phyloP scores from a whole-genome alignment of 2,329 filamentous ascomycete genomes.

The Fusarium proliferatum region DNA sequence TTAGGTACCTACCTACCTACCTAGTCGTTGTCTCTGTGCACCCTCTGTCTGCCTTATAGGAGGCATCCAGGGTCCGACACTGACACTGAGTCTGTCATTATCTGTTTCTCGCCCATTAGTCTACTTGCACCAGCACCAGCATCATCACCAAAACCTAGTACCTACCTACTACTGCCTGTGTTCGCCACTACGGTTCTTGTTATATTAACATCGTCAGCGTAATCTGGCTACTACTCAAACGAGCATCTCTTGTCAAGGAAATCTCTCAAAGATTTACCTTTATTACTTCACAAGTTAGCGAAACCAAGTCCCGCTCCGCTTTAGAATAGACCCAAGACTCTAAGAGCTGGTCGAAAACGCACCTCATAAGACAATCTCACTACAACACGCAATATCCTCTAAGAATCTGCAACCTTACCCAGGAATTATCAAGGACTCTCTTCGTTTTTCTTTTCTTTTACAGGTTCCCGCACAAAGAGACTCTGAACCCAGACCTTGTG shows the following conservation, averaged over 20 bases:
- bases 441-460: not conserved
- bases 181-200: not conserved
- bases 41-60: conserved; percentile 15
- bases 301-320: not conserved
- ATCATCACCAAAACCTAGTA: not conserved
- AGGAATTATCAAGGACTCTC: not conserved
- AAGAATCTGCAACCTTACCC: not conserved
- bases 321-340: not conserved
- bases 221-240: not conserved
- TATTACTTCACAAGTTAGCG: not conserved
- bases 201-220: not conserved
- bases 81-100: not conserved
- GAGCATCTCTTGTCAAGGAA: not conserved
- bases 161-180: not conserved
- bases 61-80: conserved; percentile 22
- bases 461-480: not conserved
- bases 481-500: conserved; percentile 11
- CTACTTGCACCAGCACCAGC: not conserved
- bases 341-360: not conserved
- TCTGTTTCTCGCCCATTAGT: not conserved
- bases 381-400: not conserved
- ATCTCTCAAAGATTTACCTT: not conserved
- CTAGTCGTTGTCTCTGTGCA: conserved; percentile 10
- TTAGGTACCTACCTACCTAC: not conserved
- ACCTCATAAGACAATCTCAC: not conserved